Base-by-base conservation (phyloP, 345 rosid genomes). In the Noccaea bulbosa region DNA sequence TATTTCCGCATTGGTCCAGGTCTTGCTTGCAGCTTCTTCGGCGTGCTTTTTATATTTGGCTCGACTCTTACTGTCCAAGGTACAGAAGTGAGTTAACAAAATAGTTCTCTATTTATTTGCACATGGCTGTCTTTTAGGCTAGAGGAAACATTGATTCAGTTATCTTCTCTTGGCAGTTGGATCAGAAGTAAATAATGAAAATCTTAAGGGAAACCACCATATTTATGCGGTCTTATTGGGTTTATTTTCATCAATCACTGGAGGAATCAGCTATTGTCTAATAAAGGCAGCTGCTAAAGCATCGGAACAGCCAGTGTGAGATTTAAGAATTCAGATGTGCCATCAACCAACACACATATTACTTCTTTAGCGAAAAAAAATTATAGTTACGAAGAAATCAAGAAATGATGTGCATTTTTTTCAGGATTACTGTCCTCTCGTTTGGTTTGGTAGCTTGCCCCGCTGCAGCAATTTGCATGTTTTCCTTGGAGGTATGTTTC, bases 11-110 rank as follows among this genome's bases (percentile, higher is more conserved):
- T 45, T 78, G 76, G 78, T 78, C 50, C 82, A 93, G 98, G 97
- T 74, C 89, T 93, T 81, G 93, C 90, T 70, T 90, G 93, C 84
- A 90, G 95, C 73, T 88, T 87, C 83, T 84, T 86, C 56, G 98
- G 98, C 5, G 78, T 90, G 65, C 89, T 93, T 72, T 87, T 88
- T 78, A 86, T 87, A 77, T 93, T 81, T 50, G 90, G 81, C 70
- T 92, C 78, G 75, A 80, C 80, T 60, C 84, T 90, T 74, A 77
- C 81, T 55, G 81, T 88, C 70, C 92, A 90, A 93, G 97, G 97
- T 93, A 93, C 81, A 87, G 89, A 87, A 82, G 89, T 88, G 93
- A 90, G 96, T 87, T 87, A 67, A 73, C 83, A 73, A 64, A 82
- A 72, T 80, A 84, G 83, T 77, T 47, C 22, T 52, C 51, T 62